phyloP scores from a whole-genome alignment of 164 flowering plant species.

The Brasenia schreberi region DNA sequence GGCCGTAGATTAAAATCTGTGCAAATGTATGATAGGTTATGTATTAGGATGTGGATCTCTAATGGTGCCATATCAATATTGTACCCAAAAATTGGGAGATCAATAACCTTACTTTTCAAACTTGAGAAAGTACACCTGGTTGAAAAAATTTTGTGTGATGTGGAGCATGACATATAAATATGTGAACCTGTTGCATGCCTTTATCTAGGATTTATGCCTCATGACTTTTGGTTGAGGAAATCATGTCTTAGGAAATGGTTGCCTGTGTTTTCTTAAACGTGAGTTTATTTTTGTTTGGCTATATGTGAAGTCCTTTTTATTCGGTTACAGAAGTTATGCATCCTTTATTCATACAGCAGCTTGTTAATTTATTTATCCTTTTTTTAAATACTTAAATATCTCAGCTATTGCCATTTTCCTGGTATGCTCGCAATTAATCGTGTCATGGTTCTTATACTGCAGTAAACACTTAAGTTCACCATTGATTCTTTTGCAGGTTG shows the following conservation, averaged over 20 bases:
- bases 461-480: background rate
- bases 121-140: background rate
- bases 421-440: background rate
- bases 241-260: background rate
- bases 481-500: constrained; percentile 45
- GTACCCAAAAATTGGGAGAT: background rate
- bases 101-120: background rate
- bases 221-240: too few species aligned
- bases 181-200: background rate
- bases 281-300: background rate
- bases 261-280: background rate
- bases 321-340: too few species aligned
- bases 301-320: background rate
- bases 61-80: background rate
- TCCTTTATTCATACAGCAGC: background rate
- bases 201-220: background rate
- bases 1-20: too few species aligned
- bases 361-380: background rate
- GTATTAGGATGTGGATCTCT: too few species aligned
- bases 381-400: background rate
- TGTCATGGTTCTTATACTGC: background rate
- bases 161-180: too few species aligned
- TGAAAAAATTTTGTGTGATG: too few species aligned
- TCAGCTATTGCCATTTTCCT: background rate
- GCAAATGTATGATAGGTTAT: too few species aligned